Evolutionary conservation across 139 green algal genomes (phyloP), one percentile per base, ranked within the genome.

Genomic region (Chlorella vulgaris): DNA sequence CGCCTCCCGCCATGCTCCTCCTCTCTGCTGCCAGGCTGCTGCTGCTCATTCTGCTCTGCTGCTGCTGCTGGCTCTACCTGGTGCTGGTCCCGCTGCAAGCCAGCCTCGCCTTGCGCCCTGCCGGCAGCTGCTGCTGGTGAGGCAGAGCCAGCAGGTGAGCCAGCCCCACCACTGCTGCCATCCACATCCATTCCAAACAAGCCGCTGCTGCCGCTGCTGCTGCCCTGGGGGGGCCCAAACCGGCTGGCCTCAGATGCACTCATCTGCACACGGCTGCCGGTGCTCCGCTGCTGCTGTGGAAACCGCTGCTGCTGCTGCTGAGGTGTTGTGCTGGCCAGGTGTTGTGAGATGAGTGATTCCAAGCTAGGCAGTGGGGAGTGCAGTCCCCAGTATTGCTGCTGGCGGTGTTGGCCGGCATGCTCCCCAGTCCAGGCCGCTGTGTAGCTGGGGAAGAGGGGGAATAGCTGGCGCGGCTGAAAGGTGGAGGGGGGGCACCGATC

Each of bases 381-480:
- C 78, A 93, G 84, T 31, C 88, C 84, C 91, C 91, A 94, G 61
- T 92, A 87, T 33, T 53, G 71, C 31, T 69, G 75, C 24, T 74
- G n/a, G n/a, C n/a, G n/a, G 84, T 5, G 28, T 18, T 28, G 88
- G 84, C 38, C 71, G 43, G 55, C 51, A 50, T 0, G 8, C 26
- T 3, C n/a, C n/a, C n/a, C n/a, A n/a, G 69, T 38, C 85, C 84
- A 94, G 68, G 83, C 83, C 1, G 70, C 74, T 3, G 78, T 86
- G 35, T 74, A n/a, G 2, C 31, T 21, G 0, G 92, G 90, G 68
- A 94, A 93, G 36, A 95, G 82, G 2, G 78, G 65, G 63, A 93
- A 88, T 51, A 95, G 88, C 89, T 93, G 86, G 7, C 74, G 67
- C 7, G 92, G 92, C 88, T 94, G 91, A 68, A 92, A 90, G 6